These are phyloP conservation scores for Salix exigua DNA, from an alignment of 345 rosid species.

Conservation along the genomic window DNA sequence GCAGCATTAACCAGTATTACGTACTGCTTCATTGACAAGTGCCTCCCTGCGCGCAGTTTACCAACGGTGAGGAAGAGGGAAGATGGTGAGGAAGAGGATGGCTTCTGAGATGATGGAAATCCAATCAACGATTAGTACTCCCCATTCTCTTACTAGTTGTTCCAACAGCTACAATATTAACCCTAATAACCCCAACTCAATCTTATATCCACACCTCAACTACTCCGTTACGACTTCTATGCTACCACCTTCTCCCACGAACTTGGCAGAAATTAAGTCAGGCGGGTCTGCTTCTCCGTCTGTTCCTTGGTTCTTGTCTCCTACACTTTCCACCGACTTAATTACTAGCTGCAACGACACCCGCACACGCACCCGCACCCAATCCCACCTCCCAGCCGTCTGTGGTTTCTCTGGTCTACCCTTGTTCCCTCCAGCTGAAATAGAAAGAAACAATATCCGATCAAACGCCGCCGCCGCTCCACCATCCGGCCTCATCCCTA, in stretches of 20 bases:
- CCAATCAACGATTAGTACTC: slow-evolving; percentile 8
- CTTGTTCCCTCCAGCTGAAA: slow-evolving; percentile 60
- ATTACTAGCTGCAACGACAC: background rate
- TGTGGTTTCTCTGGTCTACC: slow-evolving; percentile 95
- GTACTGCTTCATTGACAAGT: background rate
- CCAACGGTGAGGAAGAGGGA: slow-evolving; percentile 5
- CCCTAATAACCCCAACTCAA: slow-evolving; percentile 20
- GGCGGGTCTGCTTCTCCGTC: slow-evolving; percentile 25
- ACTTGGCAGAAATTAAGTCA: slow-evolving; percentile 52
- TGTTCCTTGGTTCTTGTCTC: slow-evolving; percentile 33
- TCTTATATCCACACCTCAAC: slow-evolving; percentile 38
- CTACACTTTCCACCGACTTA: slow-evolving; percentile 27
- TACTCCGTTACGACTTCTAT: slow-evolving; percentile 47
- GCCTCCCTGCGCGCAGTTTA: background rate
- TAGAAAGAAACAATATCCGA: slow-evolving; percentile 15
- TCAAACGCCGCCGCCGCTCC: slow-evolving; percentile 2
- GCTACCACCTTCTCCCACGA: slow-evolving; percentile 33
- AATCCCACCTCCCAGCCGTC: slow-evolving; percentile 52
- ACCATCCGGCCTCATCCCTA: background rate
- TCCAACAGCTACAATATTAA: background rate
- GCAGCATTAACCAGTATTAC: background rate
- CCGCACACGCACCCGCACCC: slow-evolving; percentile 21
- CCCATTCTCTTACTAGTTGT: background rate
- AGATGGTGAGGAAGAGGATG: slow-evolving; percentile 75
- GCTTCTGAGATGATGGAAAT: slow-evolving; percentile 69